Evolutionary conservation across 441 rosid species (phyloP), one percentile per base, ranked within the genome.

Genomic region (Bruguiera hainesii): DNA sequence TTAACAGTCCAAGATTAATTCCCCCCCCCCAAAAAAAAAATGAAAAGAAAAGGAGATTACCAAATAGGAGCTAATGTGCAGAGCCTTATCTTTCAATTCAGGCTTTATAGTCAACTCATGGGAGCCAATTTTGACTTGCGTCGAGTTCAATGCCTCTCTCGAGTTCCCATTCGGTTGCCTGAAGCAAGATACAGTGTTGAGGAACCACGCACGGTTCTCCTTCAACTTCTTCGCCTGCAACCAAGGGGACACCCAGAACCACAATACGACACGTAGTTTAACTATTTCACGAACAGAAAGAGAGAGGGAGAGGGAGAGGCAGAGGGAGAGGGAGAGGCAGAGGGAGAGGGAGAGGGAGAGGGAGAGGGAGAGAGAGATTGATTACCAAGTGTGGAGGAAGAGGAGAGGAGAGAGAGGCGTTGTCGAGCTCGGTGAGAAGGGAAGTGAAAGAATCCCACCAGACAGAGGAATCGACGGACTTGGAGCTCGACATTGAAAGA

Each of bases 371-470:
- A 57, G 67, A 52, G 56, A 26, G 35, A 23, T 55, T 18, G 13
- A 11, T 72, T 83, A 90, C 96, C 60, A 87, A 79, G 53, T 67
- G 63, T 28, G 80, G 80, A 66, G 89, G 82, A 71, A 89, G 81
- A 75, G 85, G 88, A 21, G 88, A 75, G 55, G 88, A 79, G 71
- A 80, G 83, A 62, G 89, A 71, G 20, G 83, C 75, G 51, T 80
- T 81, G 69, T 96, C 92, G 60, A 92, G 88, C 21, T 87, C 91
- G 63, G 79, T 73, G 68, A 90, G 89, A 53, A 90, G 77, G 33
- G 86, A 73, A 42, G 79, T 28, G 85, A 92, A 90, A 4, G 97
- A 76, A 66, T 89, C 85, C 93, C 96, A 93, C 98, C 94, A 87
- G 23, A 90, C 90, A 15, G 81, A 81, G 53, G 89, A 59, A 78